Base-by-base conservation (phyloP, 2,329 filamentous ascomycete genomes). In the Microthyrium microscopicum region DNA sequence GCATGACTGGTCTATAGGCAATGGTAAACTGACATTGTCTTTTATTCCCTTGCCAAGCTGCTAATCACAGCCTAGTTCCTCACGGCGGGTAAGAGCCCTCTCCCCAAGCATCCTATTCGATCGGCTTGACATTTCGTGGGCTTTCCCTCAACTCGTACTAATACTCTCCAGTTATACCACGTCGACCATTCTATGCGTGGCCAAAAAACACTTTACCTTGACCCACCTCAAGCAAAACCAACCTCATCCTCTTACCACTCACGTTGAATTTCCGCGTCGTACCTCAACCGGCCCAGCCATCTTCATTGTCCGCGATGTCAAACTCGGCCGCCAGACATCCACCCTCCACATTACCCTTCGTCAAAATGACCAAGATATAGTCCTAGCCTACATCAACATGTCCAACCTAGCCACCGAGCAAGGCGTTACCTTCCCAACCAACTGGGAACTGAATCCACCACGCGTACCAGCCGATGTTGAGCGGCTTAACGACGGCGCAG, bases 381-480 rank as follows among this genome's bases (percentile, higher is more conserved):
- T 78, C 16, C 61, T 74, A 24, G 68, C 62, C 11, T 77, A 77
- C 49, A 60, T 76, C 39, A 79, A 73, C 5, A 66, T 79, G 40
- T 64, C 65, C 16, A 74, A 80, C 40, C 61, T 78, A 28, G 44
- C 53, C 2, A 60, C 59, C 2, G 75, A 80, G 47, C 50, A 56
- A 4, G 77, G 77, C 6, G 53, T 69, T 15, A 61, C 60, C 5
- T 68, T 65, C 41, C 48, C 56, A 12, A 77, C 72, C 1, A 50
- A 55, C 13, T 79, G 70, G 55, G 48, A 53, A 4, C 53, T 73
- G 5, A 44, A 54, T 13, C 66, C 68, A 1, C 40, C 55, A 8
- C 53, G 61, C 7, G 51, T 56, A 18, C 34, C 55, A 1, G 57
- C 57, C 1, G 54, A 62, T 34, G 39, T 67, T 4, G 35, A 47